Evolutionary conservation across 2,329 filamentous ascomycete species (phyloP), one percentile per base, ranked within the genome.

Genomic region (Sclerotinia spermophila): DNA sequence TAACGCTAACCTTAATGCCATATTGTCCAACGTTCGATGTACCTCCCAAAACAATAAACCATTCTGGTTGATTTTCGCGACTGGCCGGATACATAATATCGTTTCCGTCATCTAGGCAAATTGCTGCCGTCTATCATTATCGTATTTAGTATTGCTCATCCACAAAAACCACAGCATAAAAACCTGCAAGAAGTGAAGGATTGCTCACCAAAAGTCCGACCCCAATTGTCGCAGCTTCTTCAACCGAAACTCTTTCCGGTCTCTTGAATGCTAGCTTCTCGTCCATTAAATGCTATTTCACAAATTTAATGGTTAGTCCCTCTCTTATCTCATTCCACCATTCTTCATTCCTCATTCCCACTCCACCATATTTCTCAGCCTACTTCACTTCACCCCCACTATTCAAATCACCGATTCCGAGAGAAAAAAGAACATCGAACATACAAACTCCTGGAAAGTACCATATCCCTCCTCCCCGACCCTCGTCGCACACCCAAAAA

Each of bases 1-100:
- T 24, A 15, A 15, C 8, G 30, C 56, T 19, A 6, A 55, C 75
- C 70, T 81, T 80, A 2, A 81, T 75, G 3, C 75, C 79, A 67
- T 75, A 81, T 66, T 80, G 78, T 1, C 80, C 80, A 19, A 82
- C 81, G 10, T 72, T 76, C 0, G 81, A 80, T 48, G 77, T 75
- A 3, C 78, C 80, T 0, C 81, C 81, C 19, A 82, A 69, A 24
- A 82, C 71, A 24, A 82, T 71, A 33, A 82, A 67, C 81, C 81
- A 82, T 72, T 81, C 79, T 21, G 79, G 75, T 24, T 74, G 75
- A 13, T 75, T 70, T 2, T 69, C 40, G 4, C 56, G 27, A 24
- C 38, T 27, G 44, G 56, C 21, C 24, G 67, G 67, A 35, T 62
- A 69, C 40, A 51, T 51, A 15, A 64, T 62, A 24, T 62, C 7